Evolutionary conservation across 345 rosid genomes (phyloP).

Genomic region (Linum usitatissimum): DNA sequence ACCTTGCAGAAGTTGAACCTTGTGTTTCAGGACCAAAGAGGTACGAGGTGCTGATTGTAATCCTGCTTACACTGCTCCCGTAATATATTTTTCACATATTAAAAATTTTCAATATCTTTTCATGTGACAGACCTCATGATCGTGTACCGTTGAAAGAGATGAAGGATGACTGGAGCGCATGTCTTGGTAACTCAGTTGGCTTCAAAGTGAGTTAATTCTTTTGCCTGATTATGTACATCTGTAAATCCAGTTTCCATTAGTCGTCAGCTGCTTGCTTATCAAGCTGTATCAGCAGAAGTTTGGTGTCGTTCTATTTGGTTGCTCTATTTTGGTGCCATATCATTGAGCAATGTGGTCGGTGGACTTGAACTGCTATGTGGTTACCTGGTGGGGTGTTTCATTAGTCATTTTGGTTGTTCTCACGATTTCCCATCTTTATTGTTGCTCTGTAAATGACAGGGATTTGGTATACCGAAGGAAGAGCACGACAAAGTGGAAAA

Average conservation of each 20-base stretch:
- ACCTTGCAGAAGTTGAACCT: slow-evolving; percentile 5
- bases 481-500: neutral
- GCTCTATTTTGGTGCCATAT: neutral
- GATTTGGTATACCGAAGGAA: slow-evolving; percentile 1
- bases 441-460: neutral
- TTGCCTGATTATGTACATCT: neutral
- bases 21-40: slow-evolving; percentile 8
- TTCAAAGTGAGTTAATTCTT: neutral
- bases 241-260: neutral
- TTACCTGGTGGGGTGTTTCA: neutral
- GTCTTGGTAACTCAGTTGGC: neutral
- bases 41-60: neutral
- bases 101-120: neutral
- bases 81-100: neutral
- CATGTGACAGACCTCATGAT: slow-evolving; percentile 2
- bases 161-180: slow-evolving; percentile 2
- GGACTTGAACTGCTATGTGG: neutral
- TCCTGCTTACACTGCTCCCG: neutral
- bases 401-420: neutral
- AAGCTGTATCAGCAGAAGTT: too few species aligned
- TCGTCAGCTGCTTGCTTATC: neutral
- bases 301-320: neutral
- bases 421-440: neutral
- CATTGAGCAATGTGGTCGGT: neutral
- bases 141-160: slow-evolving; percentile 3